These are phyloP conservation scores for Trichoderma lentiforme DNA, from an alignment of 2,329 filamentous ascomycete species.

Conservation along the genomic window DNA sequence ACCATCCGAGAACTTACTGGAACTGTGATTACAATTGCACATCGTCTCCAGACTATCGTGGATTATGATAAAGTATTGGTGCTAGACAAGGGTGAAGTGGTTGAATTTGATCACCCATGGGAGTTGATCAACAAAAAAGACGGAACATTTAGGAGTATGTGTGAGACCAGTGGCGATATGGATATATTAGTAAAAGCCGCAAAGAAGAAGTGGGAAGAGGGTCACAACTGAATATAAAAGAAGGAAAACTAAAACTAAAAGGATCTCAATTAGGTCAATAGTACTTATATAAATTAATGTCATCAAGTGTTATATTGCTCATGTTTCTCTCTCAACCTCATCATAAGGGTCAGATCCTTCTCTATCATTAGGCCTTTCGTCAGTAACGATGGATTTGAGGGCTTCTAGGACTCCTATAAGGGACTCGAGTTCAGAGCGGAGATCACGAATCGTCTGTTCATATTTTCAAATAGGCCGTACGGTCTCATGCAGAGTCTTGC, in stretches of 20 bases:
- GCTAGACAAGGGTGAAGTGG: conserved; percentile 79
- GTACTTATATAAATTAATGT: background rate
- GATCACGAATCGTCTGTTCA: too few species aligned
- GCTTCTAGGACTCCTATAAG: too few species aligned
- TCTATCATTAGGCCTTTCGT: too few species aligned
- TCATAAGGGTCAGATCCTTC: background rate
- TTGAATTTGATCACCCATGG: conserved; percentile 89
- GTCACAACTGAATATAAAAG: conserved; percentile 35
- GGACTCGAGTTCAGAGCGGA: too few species aligned
- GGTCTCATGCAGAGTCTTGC: too few species aligned
- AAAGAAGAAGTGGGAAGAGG: conserved; percentile 51
- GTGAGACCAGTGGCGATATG: conserved; percentile 60
- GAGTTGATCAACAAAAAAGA: conserved; percentile 70
- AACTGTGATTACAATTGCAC: conserved; percentile 95
- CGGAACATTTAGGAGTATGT: conserved; percentile 63
- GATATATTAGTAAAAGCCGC: conserved; percentile 50
- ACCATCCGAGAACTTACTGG: conserved; percentile 91
- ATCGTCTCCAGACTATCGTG: conserved; percentile 92
- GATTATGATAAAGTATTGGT: conserved; percentile 98
- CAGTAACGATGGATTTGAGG: too few species aligned
- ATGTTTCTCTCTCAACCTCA: background rate
- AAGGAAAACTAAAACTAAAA: background rate
- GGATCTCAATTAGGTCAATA: background rate
- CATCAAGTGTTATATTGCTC: background rate
- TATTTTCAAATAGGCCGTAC: too few species aligned